Base-by-base conservation (phyloP, 805 yeast species). In the Wickerhamomyces kurtzmanii region DNA sequence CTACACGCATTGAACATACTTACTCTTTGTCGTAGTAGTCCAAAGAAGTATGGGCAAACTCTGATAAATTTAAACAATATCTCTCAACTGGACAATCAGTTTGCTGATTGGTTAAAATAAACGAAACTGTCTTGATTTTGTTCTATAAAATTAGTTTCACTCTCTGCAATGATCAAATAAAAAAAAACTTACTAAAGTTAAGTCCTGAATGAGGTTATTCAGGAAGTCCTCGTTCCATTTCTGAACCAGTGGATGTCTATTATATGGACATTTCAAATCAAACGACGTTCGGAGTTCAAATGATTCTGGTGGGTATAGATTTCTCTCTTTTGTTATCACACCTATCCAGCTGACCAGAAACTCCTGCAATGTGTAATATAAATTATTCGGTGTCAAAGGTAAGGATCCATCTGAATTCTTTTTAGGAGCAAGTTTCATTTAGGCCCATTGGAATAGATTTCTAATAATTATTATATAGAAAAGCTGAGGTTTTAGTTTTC, bases 171-270 rank as follows among this genome's bases (percentile, higher is more conserved):
- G n/a, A n/a, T n/a, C n/a, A n/a, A n/a, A n/a, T n/a, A n/a, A n/a
- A n/a, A n/a, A n/a, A n/a, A n/a, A n/a, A n/a, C n/a, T n/a, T n/a
- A n/a, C n/a, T n/a, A n/a, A n/a, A n/a, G n/a, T n/a, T n/a, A n/a
- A n/a, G 12, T 22, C 20, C 15, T 27, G 23, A 10, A 45, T 28
- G 3, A 38, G 26, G 3, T 12, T 28, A 8, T 30, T 28, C 4
- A 34, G 23, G 43, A 42, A 37, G 5, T 28, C 27, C 17, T 34
- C 30, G 3, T 38, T 12, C 17, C 37, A 27, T 9, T 14, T 17
- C 11, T 48, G 49, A n/a, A 67, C 57, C 2, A 40, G 55, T 0
- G 72, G 72, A 37, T 69, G 71, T 33, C 75, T 49, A 27, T 55
- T 59, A 20, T 58, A 52, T 9, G 68, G 65, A 0, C 64, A 51